These are phyloP conservation scores for Ilex paraguariensis DNA, from an alignment of 305 asterid species.

Conservation along the genomic window DNA sequence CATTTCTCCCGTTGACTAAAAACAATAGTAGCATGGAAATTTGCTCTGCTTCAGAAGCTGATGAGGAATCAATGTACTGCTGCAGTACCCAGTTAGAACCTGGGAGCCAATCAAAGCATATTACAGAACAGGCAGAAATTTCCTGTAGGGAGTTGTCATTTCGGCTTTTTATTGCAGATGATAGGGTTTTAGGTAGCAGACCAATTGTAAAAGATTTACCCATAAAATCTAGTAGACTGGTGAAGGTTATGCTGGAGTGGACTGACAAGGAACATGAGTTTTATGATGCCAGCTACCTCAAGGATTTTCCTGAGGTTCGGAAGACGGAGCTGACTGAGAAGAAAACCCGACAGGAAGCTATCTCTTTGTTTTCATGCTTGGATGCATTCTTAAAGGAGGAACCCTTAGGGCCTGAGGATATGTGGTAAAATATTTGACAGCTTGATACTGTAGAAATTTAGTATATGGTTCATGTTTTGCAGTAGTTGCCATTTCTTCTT, in stretches of 20 bases:
- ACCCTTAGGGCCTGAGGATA: conserved; percentile 95
- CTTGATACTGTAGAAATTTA: conserved; percentile 1
- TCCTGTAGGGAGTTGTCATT: conserved; percentile 50
- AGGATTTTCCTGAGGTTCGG: conserved; percentile 78
- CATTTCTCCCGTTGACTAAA: conserved; percentile 29
- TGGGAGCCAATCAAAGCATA: conserved; percentile 29
- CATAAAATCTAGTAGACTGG: conserved; percentile 36
- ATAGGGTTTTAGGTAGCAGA: conserved; percentile 48
- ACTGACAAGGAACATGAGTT: conserved; percentile 54
- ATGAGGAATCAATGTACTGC: conserved; percentile 29
- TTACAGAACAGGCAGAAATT: conserved; percentile 41
- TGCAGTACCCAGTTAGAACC: conserved; percentile 32
- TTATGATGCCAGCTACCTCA: conserved; percentile 62
- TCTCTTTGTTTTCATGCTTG: conserved; percentile 86
- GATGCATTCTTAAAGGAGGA: conserved; percentile 95
- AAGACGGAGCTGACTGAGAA: conserved; percentile 64
- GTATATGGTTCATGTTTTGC: background rate
- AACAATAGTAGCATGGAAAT: conserved; percentile 28
- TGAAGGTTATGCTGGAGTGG: conserved; percentile 72
- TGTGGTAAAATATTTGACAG: conserved; percentile 52
- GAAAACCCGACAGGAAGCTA: conserved; percentile 80
- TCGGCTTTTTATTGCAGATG: conserved; percentile 61
- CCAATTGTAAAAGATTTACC: conserved; percentile 58
- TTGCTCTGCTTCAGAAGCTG: conserved; percentile 25
- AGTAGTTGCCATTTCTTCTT: background rate